Evolutionary conservation across 768 basidiomycete genomes (phyloP).

Genomic region (Mycena maculata): DNA sequence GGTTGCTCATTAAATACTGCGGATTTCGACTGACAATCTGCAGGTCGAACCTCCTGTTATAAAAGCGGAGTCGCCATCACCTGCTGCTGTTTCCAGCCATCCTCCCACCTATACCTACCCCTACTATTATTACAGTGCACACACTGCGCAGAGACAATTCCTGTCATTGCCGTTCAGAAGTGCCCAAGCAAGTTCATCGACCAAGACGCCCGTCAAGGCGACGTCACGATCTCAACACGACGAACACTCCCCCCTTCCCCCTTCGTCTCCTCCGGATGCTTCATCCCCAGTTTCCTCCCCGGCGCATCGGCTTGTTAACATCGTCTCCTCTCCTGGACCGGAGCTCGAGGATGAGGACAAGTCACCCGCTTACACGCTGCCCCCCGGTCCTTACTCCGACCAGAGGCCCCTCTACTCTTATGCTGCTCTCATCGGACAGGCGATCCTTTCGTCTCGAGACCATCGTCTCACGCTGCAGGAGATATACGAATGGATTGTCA

Average conservation of each 20-base stretch:
- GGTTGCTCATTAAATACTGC: background rate
- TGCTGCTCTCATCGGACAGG: slow-evolving; percentile 95
- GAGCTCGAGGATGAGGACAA: slow-evolving; percentile 66
- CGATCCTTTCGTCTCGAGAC: slow-evolving; percentile 85
- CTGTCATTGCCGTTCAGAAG: slow-evolving; percentile 45
- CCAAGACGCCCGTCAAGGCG: slow-evolving; percentile 57
- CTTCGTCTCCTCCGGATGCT: slow-evolving; percentile 64
- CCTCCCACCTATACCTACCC: slow-evolving; percentile 45
- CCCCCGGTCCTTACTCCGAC: slow-evolving; percentile 84
- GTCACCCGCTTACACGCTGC: slow-evolving; percentile 77
- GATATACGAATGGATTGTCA: slow-evolving; percentile 96
- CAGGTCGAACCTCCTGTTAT: slow-evolving; percentile 21
- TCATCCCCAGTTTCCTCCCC: slow-evolving; percentile 77
- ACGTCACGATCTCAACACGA: slow-evolving; percentile 51
- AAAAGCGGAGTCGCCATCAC: slow-evolving; percentile 43
- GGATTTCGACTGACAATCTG: background rate
- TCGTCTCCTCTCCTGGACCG: slow-evolving; percentile 88
- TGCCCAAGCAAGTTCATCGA: slow-evolving; percentile 48
- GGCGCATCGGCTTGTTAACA: slow-evolving; percentile 66
- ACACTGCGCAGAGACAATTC: slow-evolving; percentile 36
- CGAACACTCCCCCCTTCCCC: slow-evolving; percentile 64
- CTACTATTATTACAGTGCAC: slow-evolving; percentile 48
- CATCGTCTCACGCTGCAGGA: slow-evolving; percentile 92
- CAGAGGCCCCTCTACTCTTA: slow-evolving; percentile 91
- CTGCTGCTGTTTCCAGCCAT: slow-evolving; percentile 37